Evolutionary conservation across 2,329 filamentous ascomycete species (phyloP), one percentile per base, ranked within the genome.

Genomic region (Sarocladium strictum): DNA sequence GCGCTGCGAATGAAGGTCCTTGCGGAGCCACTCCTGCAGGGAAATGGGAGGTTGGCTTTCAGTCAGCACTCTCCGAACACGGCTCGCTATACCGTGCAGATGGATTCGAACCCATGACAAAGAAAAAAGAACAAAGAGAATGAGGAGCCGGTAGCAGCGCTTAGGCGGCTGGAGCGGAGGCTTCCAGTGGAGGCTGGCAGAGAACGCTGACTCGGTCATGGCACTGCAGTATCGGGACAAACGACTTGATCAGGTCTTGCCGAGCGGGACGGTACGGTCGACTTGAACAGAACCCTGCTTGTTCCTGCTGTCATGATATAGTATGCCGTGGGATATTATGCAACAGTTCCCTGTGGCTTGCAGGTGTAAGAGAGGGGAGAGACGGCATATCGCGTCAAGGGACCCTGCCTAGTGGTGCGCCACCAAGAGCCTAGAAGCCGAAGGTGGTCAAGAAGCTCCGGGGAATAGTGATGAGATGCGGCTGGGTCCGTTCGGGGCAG

Each of bases 121-220:
- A 23, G 14, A 23, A 43, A 7, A 43, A 19, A 19, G 7, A 23
- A 23, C 21, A 23, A 19, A 23, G 9, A 5, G 12, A 38, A 38
- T 7, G 9, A 38, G n/a, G n/a, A 5, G 35, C n/a, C 29, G 29
- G 12, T 32, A 32, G 29, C 29, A 32, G 12, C 35, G 9, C 6
- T 7, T 15, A 15, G 17, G n/a, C 12, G 12, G 35, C 15, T 38
- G 35, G 35, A 15, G n/a, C 35, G 35, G 35, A 6, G n/a, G 12
- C 35, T 38, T 6, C 5, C 35, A 38, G 17, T 23, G n/a, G 43
- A 32, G 26, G 43, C 10, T n/a, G 9, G 43, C 7, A 4, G 10
- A 3, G 11, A 9, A 49, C 6, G 47, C 47, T 51, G 47, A 51
- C 47, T 51, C 47, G 47, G 21, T 29, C 21, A 51, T 51, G 47